Evolutionary conservation across 2,329 filamentous ascomycete species (phyloP).

Genomic region (Aspergillus unguis): DNA sequence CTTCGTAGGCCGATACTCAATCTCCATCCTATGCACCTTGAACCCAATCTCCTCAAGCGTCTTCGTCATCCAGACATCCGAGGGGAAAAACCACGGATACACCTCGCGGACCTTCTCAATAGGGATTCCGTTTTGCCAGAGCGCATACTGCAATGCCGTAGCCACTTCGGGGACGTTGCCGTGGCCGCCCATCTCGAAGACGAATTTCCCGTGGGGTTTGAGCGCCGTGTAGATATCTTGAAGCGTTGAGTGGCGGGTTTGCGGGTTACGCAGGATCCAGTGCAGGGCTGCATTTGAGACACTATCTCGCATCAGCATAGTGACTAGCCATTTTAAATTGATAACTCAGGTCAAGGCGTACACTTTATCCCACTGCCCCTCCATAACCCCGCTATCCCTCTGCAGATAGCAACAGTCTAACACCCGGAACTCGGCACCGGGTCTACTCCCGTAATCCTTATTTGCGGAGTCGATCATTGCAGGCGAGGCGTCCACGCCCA

Average conservation of each 20-base stretch:
- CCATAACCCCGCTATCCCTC: conserved; percentile 20
- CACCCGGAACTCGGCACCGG: conserved; percentile 27
- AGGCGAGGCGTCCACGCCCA: conserved; percentile 58
- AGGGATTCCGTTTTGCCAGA: conserved; percentile 51
- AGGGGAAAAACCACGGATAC: conserved; percentile 71
- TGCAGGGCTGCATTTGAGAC: conserved; percentile 65
- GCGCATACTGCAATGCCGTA: conserved; percentile 54
- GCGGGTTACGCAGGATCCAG: conserved; percentile 57
- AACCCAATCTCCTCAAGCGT: conserved; percentile 42
- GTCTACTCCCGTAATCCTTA: conserved; percentile 36
- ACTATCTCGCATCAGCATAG: conserved; percentile 11
- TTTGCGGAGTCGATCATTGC: conserved; percentile 57
- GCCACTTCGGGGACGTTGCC: conserved; percentile 66
- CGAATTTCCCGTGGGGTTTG: conserved; percentile 55
- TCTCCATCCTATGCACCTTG: conserved; percentile 53
- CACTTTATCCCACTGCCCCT: conserved; percentile 49
- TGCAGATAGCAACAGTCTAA: conserved; percentile 38
- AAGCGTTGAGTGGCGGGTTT: conserved; percentile 53
- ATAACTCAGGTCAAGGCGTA: conserved; percentile 28
- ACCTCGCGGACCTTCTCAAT: conserved; percentile 48
- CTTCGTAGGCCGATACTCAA: conserved; percentile 63
- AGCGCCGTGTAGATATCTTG: conserved; percentile 51
- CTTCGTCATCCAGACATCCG: conserved; percentile 55
- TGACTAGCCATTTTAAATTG: background rate
- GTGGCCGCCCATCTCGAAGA: conserved; percentile 69